Evolutionary conservation across 805 yeast species (phyloP).

Genomic region (Teunomyces aglyptinius): DNA sequence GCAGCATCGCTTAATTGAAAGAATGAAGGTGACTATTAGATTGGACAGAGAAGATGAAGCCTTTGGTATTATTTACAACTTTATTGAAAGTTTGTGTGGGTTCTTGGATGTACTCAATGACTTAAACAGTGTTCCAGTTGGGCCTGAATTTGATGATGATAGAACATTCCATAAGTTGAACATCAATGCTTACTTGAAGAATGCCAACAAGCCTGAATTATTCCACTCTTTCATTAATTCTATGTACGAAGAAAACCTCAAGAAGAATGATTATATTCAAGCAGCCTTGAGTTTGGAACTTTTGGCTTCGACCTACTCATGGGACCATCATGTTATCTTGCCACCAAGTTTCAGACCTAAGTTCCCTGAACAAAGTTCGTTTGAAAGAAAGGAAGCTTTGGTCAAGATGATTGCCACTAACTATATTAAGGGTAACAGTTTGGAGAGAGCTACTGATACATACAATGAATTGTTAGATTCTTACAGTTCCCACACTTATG

Average conservation of each 20-base stretch:
- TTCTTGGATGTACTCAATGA: constrained; percentile 66
- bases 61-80: constrained; percentile 45
- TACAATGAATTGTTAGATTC: constrained; percentile 76
- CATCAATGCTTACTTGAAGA: constrained; percentile 71
- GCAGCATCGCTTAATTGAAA: constrained; percentile 51
- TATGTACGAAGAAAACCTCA: constrained; percentile 62
- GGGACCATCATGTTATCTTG: constrained; percentile 61
- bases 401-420: constrained; percentile 68
- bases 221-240: constrained; percentile 77
- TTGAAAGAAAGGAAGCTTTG: constrained; percentile 74
- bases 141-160: constrained; percentile 84
- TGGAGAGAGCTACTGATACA: constrained; percentile 76
- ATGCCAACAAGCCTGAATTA: constrained; percentile 75
- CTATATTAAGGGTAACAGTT: constrained; percentile 66
- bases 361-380: constrained; percentile 77
- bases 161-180: constrained; percentile 76
- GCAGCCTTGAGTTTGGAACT: constrained; percentile 81
- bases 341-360: constrained; percentile 62
- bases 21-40: constrained; percentile 48
- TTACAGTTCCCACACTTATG: constrained; percentile 70
- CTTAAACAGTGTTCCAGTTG: constrained; percentile 70
- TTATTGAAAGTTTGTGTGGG: constrained; percentile 54
- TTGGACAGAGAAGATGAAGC: constrained; percentile 68
- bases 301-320: constrained; percentile 70
- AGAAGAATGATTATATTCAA: constrained; percentile 65